These are phyloP conservation scores for Urostyla sp. DNA, from an alignment of 73 alveolate genomes.

Conservation along the genomic window DNA sequence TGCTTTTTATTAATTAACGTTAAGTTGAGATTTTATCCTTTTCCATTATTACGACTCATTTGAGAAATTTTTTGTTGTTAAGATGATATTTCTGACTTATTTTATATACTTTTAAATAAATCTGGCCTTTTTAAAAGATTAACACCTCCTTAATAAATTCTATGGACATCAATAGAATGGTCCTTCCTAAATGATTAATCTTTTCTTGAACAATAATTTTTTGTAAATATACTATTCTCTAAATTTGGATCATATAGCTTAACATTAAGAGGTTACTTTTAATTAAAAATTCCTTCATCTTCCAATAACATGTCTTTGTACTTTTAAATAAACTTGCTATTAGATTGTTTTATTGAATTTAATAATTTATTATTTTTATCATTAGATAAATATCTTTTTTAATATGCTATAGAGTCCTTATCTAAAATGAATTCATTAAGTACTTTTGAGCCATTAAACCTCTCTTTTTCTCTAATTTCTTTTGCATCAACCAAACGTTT, in stretches of 20 bases:
- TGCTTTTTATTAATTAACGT: neutral
- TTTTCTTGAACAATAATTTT: neutral
- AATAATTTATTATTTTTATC: too few species aligned
- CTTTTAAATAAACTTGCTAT: too few species aligned
- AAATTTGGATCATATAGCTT: slow-evolving; percentile 20
- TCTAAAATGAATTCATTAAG: slow-evolving; percentile 8
- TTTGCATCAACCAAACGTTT: slow-evolving; percentile 19
- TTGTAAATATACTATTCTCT: neutral
- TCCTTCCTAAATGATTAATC: neutral
- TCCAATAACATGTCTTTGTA: too few species aligned
- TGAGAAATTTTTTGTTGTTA: too few species aligned
- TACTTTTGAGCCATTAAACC: slow-evolving; percentile 17
- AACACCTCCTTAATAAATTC: too few species aligned
- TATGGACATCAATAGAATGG: too few species aligned
- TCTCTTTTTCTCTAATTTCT: slow-evolving; percentile 23
- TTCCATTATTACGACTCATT: too few species aligned
- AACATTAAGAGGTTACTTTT: neutral
- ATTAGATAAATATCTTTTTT: neutral
- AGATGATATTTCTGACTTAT: too few species aligned
- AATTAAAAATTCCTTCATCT: neutral
- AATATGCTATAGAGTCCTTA: slow-evolving; percentile 17
- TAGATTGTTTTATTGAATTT: too few species aligned
- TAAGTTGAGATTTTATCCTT: too few species aligned
- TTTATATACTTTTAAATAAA: too few species aligned
- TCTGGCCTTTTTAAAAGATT: too few species aligned